Percentiles rank a stretch among this genome's conserved stretches.
These are phyloP conservation scores for Candolleomyces eurysporus DNA, from an alignment of 768 basidiomycete genomes.

Conservation along the genomic window DNA sequence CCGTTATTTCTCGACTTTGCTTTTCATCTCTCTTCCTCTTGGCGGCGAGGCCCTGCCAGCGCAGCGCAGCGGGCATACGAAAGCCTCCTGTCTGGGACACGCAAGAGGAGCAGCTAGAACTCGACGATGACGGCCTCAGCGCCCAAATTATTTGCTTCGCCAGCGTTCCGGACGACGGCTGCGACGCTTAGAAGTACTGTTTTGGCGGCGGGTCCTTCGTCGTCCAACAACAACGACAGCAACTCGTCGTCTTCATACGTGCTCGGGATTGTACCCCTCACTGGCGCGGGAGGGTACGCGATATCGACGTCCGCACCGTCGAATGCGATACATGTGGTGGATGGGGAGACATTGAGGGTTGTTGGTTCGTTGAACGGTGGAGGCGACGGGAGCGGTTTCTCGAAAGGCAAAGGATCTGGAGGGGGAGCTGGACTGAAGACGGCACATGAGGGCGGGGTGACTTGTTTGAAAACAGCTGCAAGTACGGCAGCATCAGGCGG, in stretches of 20 bases:
- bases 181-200: too few species aligned
- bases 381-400: background rate
- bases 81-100: too few species aligned
- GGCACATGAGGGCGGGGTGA: conserved; percentile 59
- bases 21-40: too few species aligned
- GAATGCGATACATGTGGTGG: conserved; percentile 68
- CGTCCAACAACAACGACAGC: background rate
- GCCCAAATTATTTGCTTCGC: too few species aligned
- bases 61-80: too few species aligned
- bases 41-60: too few species aligned
- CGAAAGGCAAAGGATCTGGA: background rate
- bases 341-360: conserved; percentile 50
- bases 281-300: conserved; percentile 44
- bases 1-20: too few species aligned
- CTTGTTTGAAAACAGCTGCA: conserved; percentile 45
- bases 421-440: background rate
- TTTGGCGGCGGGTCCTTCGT: too few species aligned
- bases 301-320: conserved; percentile 61
- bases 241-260: conserved; percentile 40
- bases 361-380: conserved; percentile 36
- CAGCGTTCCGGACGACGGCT: too few species aligned
- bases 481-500: conserved; percentile 41
- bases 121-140: too few species aligned
- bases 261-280: conserved; percentile 50
- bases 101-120: too few species aligned